phyloP scores from a whole-genome alignment of 371 early-diverging fungal genomes.

The Entomophthora muscae region DNA sequence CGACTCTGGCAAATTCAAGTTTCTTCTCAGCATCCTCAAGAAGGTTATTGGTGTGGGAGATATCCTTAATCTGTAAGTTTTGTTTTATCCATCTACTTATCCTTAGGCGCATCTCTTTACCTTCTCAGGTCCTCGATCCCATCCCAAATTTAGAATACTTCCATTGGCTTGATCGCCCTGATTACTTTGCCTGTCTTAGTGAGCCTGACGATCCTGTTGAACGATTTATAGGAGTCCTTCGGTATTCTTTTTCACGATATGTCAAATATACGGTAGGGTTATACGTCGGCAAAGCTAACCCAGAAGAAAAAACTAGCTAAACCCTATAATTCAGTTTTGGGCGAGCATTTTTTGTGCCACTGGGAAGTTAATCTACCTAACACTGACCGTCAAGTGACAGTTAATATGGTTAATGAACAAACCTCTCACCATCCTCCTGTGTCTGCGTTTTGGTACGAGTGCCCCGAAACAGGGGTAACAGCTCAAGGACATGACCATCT shows the following conservation, averaged over 20 bases:
- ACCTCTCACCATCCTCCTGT: too few relatives aligned
- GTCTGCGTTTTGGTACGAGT: slow-evolving; percentile 29
- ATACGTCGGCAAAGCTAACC: background rate
- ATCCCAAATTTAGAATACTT: slow-evolving; percentile 51
- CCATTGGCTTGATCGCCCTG: slow-evolving; percentile 55
- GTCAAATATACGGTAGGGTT: slow-evolving; percentile 28
- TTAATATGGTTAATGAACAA: slow-evolving; percentile 33
- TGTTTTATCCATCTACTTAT: too few relatives aligned
- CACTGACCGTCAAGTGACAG: slow-evolving; percentile 10
- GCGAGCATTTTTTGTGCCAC: slow-evolving; percentile 33
- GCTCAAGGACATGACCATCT: slow-evolving; percentile 30
- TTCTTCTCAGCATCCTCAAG: slow-evolving; percentile 28
- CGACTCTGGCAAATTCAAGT: slow-evolving; percentile 11
- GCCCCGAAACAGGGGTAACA: slow-evolving; percentile 24
- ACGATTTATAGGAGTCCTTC: slow-evolving; percentile 37
- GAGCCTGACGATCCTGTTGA: slow-evolving; percentile 38
- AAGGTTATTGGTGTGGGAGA: slow-evolving; percentile 40
- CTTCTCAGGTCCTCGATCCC: slow-evolving; percentile 45
- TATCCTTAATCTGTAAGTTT: slow-evolving; percentile 27
- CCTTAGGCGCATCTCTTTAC: slow-evolving; percentile 39
- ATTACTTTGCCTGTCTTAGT: slow-evolving; percentile 35
- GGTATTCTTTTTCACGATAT: slow-evolving; percentile 50
- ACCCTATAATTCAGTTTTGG: slow-evolving; percentile 37
- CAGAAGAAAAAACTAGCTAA: slow-evolving; percentile 21
- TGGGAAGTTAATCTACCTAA: slow-evolving; percentile 22